These are phyloP conservation scores for Penicillium tannophilum DNA, from an alignment of 495 filamentous ascomycete species.

Conservation along the genomic window DNA sequence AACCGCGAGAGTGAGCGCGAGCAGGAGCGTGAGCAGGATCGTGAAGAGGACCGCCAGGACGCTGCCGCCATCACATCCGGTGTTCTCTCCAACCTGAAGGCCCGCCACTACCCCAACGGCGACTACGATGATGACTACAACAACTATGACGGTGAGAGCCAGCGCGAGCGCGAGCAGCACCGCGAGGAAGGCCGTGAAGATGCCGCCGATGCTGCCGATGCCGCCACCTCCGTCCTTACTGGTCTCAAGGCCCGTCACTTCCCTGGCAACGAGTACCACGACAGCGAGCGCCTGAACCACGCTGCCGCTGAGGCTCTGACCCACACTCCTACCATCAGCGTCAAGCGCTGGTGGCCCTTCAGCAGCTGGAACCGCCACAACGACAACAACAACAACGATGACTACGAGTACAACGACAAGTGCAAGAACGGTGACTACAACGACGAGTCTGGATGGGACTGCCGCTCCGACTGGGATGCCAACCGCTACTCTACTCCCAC, in stretches of 20 bases:
- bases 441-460: conserved; percentile 15
- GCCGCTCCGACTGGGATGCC: conserved; percentile 14
- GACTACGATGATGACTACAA: neutral
- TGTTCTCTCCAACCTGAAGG: conserved; percentile 6
- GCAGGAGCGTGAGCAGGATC: conserved; percentile 4
- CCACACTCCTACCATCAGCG: neutral
- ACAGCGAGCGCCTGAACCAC: neutral
- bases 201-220: conserved; percentile 1
- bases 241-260: conserved; percentile 1
- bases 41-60: conserved; percentile 6
- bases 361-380: neutral
- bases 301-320: neutral
- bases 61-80: neutral
- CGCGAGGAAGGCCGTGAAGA: conserved; percentile 7
- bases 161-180: conserved; percentile 7
- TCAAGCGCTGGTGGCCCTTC: conserved; percentile 10
- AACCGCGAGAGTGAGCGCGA: conserved; percentile 1
- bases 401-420: conserved; percentile 19
- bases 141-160: neutral
- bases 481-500: conserved; percentile 17
- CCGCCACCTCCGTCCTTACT: conserved; percentile 2
- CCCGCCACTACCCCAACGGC: neutral
- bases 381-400: conserved; percentile 8
- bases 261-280: neutral
- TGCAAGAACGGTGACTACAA: conserved; percentile 14